These are phyloP conservation scores for Taphrina pruni DNA, from an alignment of 1,139 yeast genomes.

Conservation along the genomic window DNA sequence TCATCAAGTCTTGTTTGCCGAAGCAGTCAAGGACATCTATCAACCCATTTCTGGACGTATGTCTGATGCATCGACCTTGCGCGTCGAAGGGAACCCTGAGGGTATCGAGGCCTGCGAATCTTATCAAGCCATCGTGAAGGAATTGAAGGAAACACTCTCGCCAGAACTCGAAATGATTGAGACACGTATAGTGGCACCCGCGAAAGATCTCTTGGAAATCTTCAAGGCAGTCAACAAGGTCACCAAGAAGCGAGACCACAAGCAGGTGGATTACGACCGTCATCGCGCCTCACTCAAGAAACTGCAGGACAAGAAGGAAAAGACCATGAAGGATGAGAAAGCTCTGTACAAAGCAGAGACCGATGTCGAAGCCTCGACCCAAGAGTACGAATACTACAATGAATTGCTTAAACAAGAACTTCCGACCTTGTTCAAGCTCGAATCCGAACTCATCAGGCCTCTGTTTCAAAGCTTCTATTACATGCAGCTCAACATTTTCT, in stretches of 20 bases:
- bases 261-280: constrained; percentile 91
- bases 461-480: constrained; percentile 90
- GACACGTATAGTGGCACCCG: constrained; percentile 85
- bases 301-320: constrained; percentile 80
- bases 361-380: constrained; percentile 86
- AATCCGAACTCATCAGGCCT: constrained; percentile 90
- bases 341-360: constrained; percentile 86
- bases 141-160: constrained; percentile 79
- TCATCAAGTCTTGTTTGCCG: constrained; percentile 90
- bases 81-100: constrained; percentile 92
- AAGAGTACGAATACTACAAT: constrained; percentile 93
- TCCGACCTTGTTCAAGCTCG: constrained; percentile 83
- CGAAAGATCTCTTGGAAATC: constrained; percentile 83
- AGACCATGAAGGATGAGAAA: constrained; percentile 87
- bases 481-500: constrained; percentile 96
- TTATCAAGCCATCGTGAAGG: constrained; percentile 84
- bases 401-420: constrained; percentile 89
- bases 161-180: constrained; percentile 95
- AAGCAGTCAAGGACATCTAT: constrained; percentile 92
- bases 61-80: constrained; percentile 83
- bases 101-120: constrained; percentile 94
- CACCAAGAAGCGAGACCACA: constrained; percentile 94
- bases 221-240: constrained; percentile 84
- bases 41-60: constrained; percentile 92
- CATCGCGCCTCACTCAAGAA: constrained; percentile 71